These are phyloP conservation scores for Hypericum perforatum DNA, from an alignment of 345 rosid species.

Conservation along the genomic window DNA sequence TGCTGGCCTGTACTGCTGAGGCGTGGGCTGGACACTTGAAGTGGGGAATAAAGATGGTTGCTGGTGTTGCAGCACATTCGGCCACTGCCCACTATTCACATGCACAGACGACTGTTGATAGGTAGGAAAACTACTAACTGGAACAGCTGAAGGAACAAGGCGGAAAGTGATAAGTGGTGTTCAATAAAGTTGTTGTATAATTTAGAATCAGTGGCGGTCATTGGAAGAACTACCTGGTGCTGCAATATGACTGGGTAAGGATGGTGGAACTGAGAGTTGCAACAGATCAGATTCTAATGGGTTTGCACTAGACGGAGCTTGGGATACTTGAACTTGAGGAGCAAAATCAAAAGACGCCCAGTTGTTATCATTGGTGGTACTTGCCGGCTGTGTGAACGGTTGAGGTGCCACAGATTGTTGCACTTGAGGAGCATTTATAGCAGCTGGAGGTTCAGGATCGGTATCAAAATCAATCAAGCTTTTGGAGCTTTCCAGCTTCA, in stretches of 20 bases:
- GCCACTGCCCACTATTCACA: constrained; percentile 29
- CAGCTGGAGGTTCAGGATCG: constrained; percentile 54
- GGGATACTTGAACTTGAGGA: constrained; percentile 39
- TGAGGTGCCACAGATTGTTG: constrained; percentile 33
- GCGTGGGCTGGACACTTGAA: constrained; percentile 28
- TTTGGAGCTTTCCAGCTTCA: constrained; percentile 40
- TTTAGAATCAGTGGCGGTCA: constrained; percentile 22
- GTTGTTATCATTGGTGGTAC: constrained; percentile 38
- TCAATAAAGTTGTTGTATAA: constrained; percentile 19
- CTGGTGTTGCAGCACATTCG: constrained; percentile 38
- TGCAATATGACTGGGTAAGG: constrained; percentile 39
- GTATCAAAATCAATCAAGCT: constrained; percentile 95
- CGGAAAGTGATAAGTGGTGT: constrained; percentile 10
- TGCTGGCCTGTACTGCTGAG: constrained; percentile 37
- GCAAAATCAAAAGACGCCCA: constrained; percentile 73
- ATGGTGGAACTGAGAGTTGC: constrained; percentile 45
- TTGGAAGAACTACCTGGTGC: constrained; percentile 17
- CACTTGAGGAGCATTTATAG: constrained; percentile 30
- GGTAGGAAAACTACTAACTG: constrained; percentile 20
- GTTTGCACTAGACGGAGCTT: constrained; percentile 40
- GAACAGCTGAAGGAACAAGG: constrained; percentile 21
- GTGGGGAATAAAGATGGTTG: constrained; percentile 39
- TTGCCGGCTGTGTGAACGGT: constrained; percentile 28
- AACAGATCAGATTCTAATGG: constrained; percentile 74
- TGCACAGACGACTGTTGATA: constrained; percentile 22